Conservation (phyloP, 2,329 filamentous ascomycete species). For the Cordyceps militaris region DNA sequence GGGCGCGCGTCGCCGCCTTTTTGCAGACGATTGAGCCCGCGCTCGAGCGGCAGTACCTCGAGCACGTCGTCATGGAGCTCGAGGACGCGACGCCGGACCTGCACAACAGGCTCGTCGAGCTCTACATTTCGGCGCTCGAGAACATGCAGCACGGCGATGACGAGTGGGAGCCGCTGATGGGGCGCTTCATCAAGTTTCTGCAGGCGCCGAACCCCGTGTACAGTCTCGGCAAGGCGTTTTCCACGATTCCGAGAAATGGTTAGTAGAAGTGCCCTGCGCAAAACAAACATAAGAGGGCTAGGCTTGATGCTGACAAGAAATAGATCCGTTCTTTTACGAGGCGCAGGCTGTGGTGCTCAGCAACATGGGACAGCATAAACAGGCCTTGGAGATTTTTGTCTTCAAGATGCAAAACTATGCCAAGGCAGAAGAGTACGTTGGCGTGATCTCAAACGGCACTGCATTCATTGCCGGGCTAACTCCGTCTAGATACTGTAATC, state of each 20-base stretch:
- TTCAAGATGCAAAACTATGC: conserved; percentile 82
- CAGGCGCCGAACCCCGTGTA: conserved; percentile 67
- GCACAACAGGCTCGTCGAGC: conserved; percentile 73
- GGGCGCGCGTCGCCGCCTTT: conserved; percentile 68
- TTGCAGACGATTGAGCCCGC: conserved; percentile 60
- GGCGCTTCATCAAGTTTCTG: conserved; percentile 67
- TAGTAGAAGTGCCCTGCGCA: too few species aligned
- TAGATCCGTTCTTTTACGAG: conserved; percentile 82
- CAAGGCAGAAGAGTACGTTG: conserved; percentile 83
- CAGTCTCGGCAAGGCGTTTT: conserved; percentile 69
- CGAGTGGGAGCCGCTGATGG: conserved; percentile 52
- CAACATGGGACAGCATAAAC: conserved; percentile 92
- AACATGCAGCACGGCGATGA: conserved; percentile 36
- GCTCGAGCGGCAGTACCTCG: conserved; percentile 75
- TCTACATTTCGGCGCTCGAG: conserved; percentile 54
- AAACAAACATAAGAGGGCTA: not conserved
- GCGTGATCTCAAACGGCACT: not conserved
- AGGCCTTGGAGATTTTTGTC: conserved; percentile 95
- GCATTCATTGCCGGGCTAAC: not conserved
- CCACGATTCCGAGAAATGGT: conserved; percentile 74
- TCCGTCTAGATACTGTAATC: conserved; percentile 71
- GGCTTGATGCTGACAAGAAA: conserved; percentile 13
- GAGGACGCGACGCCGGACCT: conserved; percentile 79
- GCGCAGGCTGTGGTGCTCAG: conserved; percentile 83
- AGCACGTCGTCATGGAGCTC: conserved; percentile 84